Evolutionary conservation across 2,329 filamentous ascomycete species (phyloP).

Genomic region (Byssoonygena ceratinophila): DNA sequence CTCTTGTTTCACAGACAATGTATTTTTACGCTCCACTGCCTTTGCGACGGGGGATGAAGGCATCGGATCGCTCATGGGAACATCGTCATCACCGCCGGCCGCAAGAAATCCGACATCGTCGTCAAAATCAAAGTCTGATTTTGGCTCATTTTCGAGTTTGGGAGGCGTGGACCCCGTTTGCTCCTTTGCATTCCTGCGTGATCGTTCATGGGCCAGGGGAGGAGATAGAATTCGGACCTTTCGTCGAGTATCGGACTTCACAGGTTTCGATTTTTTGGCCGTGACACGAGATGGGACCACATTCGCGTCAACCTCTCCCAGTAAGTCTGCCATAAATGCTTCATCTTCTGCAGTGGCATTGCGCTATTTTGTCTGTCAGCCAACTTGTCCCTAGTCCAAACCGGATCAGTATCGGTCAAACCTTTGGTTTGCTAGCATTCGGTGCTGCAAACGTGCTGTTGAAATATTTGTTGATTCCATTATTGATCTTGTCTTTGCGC

Average conservation of each 20-base stretch:
- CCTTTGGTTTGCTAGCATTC: conserved; percentile 67
- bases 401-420: conserved; percentile 28
- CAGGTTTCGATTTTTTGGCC: conserved; percentile 53
- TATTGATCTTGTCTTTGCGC: conserved; percentile 75
- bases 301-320: conserved; percentile 81
- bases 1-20: conserved; percentile 41
- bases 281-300: conserved; percentile 46
- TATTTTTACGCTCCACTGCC: conserved; percentile 59
- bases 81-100: conserved; percentile 57
- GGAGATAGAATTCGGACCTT: conserved; percentile 75
- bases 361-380: conserved; percentile 42
- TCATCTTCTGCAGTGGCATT: conserved; percentile 73
- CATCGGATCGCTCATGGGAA: conserved; percentile 75
- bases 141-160: conserved; percentile 7
- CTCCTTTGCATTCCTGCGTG: conserved; percentile 43
- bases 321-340: conserved; percentile 71
- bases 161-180: conserved; percentile 20
- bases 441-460: conserved; percentile 56
- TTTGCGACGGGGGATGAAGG: conserved; percentile 81
- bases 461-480: conserved; percentile 91
- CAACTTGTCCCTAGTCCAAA: conserved; percentile 11
- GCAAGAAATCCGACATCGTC: conserved; percentile 31
- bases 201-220: conserved; percentile 46
- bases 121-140: conserved; percentile 37
- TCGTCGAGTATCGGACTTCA: conserved; percentile 65